Percentiles rank a stretch among this genome's conserved stretches.
phyloP scores from a whole-genome alignment of 805 yeast species.

The Nakazawaea anatomiae region DNA sequence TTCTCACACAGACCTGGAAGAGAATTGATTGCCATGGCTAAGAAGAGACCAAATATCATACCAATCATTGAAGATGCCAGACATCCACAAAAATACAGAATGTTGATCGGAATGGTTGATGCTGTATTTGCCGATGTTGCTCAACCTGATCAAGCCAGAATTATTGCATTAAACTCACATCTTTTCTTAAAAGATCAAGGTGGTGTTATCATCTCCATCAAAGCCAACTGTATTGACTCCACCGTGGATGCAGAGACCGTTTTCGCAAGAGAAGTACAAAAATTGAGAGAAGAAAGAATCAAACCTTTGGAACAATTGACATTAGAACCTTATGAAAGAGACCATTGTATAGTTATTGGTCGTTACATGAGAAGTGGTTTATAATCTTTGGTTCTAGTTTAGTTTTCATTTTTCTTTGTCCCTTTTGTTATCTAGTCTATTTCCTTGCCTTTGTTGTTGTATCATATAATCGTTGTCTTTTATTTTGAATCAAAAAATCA shows the following conservation, averaged over 20 bases:
- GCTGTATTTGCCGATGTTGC: conserved; percentile 99
- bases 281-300: conserved; percentile 96
- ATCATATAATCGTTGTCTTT: too few relatives aligned
- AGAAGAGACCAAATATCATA: conserved; percentile 98
- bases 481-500: too few relatives aligned
- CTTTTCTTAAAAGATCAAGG: conserved; percentile 97
- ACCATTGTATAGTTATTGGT: conserved; percentile 98
- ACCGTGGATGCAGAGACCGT: conserved; percentile 99
- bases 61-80: conserved; percentile 99
- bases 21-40: conserved; percentile 98
- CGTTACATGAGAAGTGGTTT: conserved; percentile 88
- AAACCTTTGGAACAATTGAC: conserved; percentile 98
- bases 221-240: conserved; percentile 99
- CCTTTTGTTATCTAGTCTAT: too few relatives aligned
- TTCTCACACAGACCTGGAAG: conserved; percentile 99
- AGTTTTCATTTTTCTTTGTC: too few relatives aligned
- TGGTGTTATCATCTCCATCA: conserved; percentile 96
- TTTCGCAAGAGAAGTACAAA: conserved; percentile 98
- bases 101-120: conserved; percentile 98
- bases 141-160: conserved; percentile 99
- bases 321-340: conserved; percentile 99
- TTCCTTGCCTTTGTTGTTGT: too few relatives aligned
- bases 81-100: conserved; percentile 99
- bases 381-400: conserved; percentile 19
- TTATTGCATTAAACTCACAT: conserved; percentile 96